Evolutionary conservation across 495 filamentous ascomycete genomes (phyloP).

Genomic region (Penicillium alfredii): DNA sequence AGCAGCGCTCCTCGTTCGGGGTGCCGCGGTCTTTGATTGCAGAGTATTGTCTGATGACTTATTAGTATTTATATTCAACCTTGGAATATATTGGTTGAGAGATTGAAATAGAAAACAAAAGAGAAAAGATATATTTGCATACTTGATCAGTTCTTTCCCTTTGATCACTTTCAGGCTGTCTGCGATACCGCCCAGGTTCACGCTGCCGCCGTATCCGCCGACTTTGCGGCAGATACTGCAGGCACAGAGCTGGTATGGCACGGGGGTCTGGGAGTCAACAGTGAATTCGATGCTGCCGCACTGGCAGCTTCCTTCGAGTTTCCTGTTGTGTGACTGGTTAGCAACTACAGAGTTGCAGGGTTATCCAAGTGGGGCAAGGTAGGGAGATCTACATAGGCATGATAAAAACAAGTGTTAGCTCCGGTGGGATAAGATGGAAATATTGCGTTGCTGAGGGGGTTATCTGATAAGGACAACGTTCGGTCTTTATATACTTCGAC

Average conservation of each 20-base stretch:
- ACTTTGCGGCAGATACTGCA: conserved; percentile 54
- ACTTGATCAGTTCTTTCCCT: conserved; percentile 47
- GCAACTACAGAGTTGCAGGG: no score
- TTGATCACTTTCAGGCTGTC: conserved; percentile 42
- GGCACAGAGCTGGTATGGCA: conserved; percentile 52
- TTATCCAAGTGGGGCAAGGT: no score
- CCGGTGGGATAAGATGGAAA: background rate
- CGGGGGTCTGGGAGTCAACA: conserved; percentile 46
- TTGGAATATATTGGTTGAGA: no score
- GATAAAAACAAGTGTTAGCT: no score
- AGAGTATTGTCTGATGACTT: conserved; percentile 40
- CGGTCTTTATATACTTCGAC: no score
- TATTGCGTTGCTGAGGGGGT: background rate
- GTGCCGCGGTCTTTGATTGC: conserved; percentile 48
- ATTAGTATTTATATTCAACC: conserved; percentile 3
- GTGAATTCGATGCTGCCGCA: conserved; percentile 49
- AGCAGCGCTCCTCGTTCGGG: conserved; percentile 33
- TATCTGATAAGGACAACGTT: no score
- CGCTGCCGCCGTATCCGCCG: conserved; percentile 42
- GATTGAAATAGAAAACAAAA: background rate
- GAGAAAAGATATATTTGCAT: no score
- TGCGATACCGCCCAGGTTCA: conserved; percentile 48
- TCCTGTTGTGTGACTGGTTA: conserved; percentile 26
- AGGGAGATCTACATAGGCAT: no score
- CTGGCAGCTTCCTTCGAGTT: conserved; percentile 50